Evolutionary conservation across 1,139 yeast genomes (phyloP).

Genomic region (Zygosaccharomyces pseudobailii): DNA sequence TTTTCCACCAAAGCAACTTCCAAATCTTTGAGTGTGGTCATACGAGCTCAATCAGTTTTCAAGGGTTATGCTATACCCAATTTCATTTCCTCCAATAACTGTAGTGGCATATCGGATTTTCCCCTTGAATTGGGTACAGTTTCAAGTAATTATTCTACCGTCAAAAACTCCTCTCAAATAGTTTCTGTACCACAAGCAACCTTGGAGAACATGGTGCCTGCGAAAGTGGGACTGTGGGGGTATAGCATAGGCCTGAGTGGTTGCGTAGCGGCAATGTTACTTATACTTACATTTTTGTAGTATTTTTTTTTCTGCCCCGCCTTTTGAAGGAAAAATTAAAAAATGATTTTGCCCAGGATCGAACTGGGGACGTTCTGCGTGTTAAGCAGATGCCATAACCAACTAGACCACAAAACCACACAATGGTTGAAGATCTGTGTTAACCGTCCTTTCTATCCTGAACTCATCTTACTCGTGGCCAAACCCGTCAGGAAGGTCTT

Average conservation of each 20-base stretch:
- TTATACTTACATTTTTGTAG: neutral
- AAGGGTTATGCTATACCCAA: neutral
- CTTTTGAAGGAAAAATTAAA: slow-evolving; percentile 1
- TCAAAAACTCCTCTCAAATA: neutral
- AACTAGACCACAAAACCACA: slow-evolving; percentile 86
- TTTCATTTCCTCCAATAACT: neutral
- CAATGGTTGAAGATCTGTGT: too few relatives aligned
- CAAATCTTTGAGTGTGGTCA: slow-evolving; percentile 5
- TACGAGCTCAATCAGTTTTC: slow-evolving; percentile 7
- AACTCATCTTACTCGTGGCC: too few relatives aligned
- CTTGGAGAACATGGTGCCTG: neutral
- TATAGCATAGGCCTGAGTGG: neutral
- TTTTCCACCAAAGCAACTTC: slow-evolving; percentile 5
- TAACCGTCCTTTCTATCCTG: too few relatives aligned
- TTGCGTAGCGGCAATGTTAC: neutral
- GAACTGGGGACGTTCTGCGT: slow-evolving; percentile 99
- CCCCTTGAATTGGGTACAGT: neutral
- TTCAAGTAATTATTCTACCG: neutral
- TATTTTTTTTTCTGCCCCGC: too few relatives aligned
- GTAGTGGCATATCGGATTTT: neutral
- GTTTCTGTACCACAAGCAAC: neutral
- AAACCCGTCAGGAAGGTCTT: too few relatives aligned
- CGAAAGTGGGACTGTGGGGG: neutral
- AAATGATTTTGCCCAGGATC: slow-evolving; percentile 97
- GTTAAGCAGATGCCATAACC: slow-evolving; percentile 99